These are phyloP conservation scores for Hyphodiscus sp. DNA, from an alignment of 2,329 filamentous ascomycete genomes.

Conservation along the genomic window DNA sequence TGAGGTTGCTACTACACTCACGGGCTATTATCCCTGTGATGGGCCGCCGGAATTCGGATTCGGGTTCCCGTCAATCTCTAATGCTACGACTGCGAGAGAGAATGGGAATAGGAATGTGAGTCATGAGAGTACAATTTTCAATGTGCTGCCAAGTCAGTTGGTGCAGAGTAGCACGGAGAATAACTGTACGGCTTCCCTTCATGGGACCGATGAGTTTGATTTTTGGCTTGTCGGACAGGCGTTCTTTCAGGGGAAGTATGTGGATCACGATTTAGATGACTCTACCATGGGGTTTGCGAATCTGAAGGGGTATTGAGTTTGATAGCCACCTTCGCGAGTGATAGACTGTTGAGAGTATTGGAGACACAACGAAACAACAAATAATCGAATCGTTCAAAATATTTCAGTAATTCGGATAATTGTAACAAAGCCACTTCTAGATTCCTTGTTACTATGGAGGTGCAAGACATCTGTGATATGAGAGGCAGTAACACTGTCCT, in stretches of 20 bases:
- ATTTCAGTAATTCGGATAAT: too few relatives aligned
- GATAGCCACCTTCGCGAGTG: too few relatives aligned
- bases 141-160: background rate
- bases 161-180: background rate
- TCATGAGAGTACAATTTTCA: conserved; percentile 2
- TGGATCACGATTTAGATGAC: background rate
- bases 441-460: too few relatives aligned
- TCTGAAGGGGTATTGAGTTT: background rate
- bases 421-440: too few relatives aligned
- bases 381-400: too few relatives aligned
- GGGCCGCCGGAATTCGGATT: conserved; percentile 7
- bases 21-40: conserved; percentile 9
- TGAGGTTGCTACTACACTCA: background rate
- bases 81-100: background rate
- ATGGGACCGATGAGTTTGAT: background rate
- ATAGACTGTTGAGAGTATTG: too few relatives aligned
- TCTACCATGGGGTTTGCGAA: background rate
- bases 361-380: too few relatives aligned
- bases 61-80: conserved; percentile 6
- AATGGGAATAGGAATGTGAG: background rate
- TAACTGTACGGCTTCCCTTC: conserved; percentile 4
- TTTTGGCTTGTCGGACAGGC: conserved; percentile 4
- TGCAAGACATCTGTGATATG: too few relatives aligned
- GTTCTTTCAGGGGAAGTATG: conserved; percentile 1
- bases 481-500: too few relatives aligned